Evolutionary conservation across 148 eudicot species (phyloP).

Genomic region (Vaccinium vitisidaea): DNA sequence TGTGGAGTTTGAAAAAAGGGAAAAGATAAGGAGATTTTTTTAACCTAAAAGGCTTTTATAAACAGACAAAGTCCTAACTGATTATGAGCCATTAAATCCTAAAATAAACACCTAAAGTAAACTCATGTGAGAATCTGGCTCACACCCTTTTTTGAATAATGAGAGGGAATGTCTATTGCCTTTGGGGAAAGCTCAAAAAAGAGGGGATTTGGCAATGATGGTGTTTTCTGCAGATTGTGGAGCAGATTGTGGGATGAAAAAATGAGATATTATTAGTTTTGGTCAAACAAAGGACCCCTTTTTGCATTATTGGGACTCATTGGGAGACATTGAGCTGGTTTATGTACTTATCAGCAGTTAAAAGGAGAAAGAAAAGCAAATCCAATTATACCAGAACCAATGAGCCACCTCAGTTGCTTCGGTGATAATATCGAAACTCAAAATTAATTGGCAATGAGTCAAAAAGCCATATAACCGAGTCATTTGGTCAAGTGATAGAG

Average conservation of each 20-base stretch:
- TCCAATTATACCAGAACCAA: background rate
- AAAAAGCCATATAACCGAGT: background rate
- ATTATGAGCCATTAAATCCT: slow-evolving; percentile 28
- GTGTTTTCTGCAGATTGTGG: slow-evolving; percentile 26
- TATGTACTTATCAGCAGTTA: background rate
- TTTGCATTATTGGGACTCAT: slow-evolving; percentile 32
- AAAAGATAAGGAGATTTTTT: slow-evolving; percentile 10
- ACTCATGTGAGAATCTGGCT: slow-evolving; percentile 21
- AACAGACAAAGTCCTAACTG: slow-evolving; percentile 14
- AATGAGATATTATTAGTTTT: background rate
- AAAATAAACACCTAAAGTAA: slow-evolving; percentile 21
- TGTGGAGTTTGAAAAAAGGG: slow-evolving; percentile 6
- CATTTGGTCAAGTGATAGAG: background rate
- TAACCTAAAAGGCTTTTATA: background rate
- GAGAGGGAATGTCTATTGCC: slow-evolving; percentile 34
- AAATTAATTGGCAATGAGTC: background rate
- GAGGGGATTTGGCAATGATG: slow-evolving; percentile 26
- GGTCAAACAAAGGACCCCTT: slow-evolving; percentile 32
- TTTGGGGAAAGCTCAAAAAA: slow-evolving; percentile 35
- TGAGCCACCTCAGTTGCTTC: background rate
- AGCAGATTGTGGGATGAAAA: slow-evolving; percentile 13
- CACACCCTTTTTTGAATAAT: slow-evolving; percentile 28
- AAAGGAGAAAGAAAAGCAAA: background rate
- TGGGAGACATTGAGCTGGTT: slow-evolving; percentile 11
- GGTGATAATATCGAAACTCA: background rate